A percentile compares a stretch with the other conserved stretches of the same genome.
These are phyloP conservation scores for Evernia prunastri DNA, from an alignment of 495 filamentous ascomycete species.

Conservation along the genomic window DNA sequence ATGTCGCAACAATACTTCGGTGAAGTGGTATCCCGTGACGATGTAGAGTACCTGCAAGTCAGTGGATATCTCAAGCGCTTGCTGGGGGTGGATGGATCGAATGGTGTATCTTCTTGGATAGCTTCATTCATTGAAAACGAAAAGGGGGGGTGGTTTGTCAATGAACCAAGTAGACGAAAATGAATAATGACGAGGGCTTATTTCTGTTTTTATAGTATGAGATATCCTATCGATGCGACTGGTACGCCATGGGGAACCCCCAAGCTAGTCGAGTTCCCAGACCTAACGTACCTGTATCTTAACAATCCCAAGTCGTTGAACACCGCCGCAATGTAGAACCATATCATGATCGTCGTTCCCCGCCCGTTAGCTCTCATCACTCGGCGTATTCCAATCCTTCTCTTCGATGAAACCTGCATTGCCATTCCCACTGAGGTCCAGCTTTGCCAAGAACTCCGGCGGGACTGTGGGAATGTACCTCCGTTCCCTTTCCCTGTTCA, in stretches of 20 bases:
- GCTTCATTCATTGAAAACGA: background rate
- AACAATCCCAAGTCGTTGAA: too few species aligned
- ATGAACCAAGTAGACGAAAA: too few species aligned
- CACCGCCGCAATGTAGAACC: conserved; percentile 11
- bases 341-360: conserved; percentile 1
- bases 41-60: too few species aligned
- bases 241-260: background rate
- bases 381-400: conserved; percentile 22
- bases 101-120: background rate
- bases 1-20: too few species aligned
- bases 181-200: background rate
- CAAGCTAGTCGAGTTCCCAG: background rate
- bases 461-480: conserved; percentile 97
- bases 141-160: background rate
- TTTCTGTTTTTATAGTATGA: background rate
- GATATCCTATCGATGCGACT: background rate
- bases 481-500: conserved; percentile 82
- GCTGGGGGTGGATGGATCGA: too few species aligned
- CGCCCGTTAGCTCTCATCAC: conserved; percentile 16
- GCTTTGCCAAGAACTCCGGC: conserved; percentile 82
- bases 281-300: background rate
- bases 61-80: too few species aligned
- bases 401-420: conserved; percentile 19
- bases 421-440: conserved; percentile 56
- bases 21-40: too few species aligned